These are phyloP conservation scores for Raphanus hybrid DNA, from an alignment of 441 rosid species.

Conservation along the genomic window DNA sequence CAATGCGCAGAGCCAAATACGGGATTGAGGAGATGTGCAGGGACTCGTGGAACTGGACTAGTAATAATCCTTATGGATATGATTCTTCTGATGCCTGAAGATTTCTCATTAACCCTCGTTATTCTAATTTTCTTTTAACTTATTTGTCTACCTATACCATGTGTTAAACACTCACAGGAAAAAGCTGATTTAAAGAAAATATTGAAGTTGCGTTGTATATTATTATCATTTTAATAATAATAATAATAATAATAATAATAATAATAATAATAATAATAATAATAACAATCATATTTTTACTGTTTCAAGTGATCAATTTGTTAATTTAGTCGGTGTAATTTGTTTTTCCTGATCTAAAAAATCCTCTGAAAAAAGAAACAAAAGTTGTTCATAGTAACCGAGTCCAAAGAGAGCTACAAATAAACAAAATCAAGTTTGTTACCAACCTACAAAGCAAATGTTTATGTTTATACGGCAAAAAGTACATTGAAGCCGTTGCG, in stretches of 20 bases:
- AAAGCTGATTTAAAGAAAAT: slow-evolving; percentile 2
- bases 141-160: slow-evolving; percentile 16
- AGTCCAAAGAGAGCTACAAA: too few species aligned
- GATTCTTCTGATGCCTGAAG: slow-evolving; percentile 45
- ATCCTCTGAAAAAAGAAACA: background rate
- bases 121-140: background rate
- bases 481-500: background rate
- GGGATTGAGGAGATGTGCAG: slow-evolving; percentile 86
- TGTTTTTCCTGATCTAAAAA: too few species aligned
- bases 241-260: too few species aligned
- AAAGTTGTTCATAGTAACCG: background rate
- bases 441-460: slow-evolving; percentile 10
- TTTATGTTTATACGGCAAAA: slow-evolving; percentile 3
- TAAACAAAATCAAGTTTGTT: background rate
- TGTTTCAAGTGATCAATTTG: too few species aligned
- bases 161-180: slow-evolving; percentile 1
- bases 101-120: slow-evolving; percentile 1
- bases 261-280: too few species aligned
- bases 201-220: too few species aligned
- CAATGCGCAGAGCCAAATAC: slow-evolving; percentile 64
- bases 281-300: too few species aligned
- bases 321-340: too few species aligned
- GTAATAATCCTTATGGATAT: slow-evolving; percentile 85
- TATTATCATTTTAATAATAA: too few species aligned
- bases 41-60: slow-evolving; percentile 92